A percentile compares a stretch with the other conserved stretches of the same genome.
Conservation (phyloP, 495 filamentous ascomycete species). For the Xylaria palmicola region DNA sequence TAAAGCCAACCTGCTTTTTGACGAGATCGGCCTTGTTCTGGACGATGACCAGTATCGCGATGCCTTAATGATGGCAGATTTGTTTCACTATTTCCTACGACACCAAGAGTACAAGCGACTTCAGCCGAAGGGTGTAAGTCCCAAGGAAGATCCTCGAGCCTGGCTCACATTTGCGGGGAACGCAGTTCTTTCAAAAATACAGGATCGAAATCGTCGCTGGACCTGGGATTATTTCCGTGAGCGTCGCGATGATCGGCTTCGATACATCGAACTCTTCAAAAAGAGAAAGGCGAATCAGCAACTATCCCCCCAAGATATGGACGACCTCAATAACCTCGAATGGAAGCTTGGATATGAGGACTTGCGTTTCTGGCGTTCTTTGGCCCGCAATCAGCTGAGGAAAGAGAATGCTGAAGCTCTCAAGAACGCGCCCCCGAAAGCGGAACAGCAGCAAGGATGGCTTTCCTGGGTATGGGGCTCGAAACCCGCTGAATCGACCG, state of each 20-base stretch:
- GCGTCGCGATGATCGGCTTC: slow-evolving; percentile 81
- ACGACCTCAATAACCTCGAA: slow-evolving; percentile 74
- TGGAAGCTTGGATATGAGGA: slow-evolving; percentile 92
- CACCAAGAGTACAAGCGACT: slow-evolving; percentile 96
- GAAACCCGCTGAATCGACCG: slow-evolving; percentile 54
- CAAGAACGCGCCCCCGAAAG: slow-evolving; percentile 42
- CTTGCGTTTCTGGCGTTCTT: slow-evolving; percentile 91
- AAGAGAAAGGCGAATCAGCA: slow-evolving; percentile 79
- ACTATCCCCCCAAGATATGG: slow-evolving; percentile 63
- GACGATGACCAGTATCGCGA: slow-evolving; percentile 98
- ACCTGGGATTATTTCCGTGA: slow-evolving; percentile 94
- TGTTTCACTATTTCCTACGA: slow-evolving; percentile 97
- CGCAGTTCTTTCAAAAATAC: slow-evolving; percentile 87
- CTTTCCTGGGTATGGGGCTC: slow-evolving; percentile 82
- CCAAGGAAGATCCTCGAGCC: slow-evolving; percentile 86
- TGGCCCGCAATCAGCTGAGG: slow-evolving; percentile 89
- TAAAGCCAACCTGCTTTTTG: slow-evolving; percentile 87
- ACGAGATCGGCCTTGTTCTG: slow-evolving; percentile 92
- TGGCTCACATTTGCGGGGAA: slow-evolving; percentile 90
- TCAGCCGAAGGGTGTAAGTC: slow-evolving; percentile 76
- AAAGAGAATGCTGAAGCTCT: slow-evolving; percentile 86
- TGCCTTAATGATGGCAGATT: slow-evolving; percentile 92
- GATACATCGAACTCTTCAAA: slow-evolving; percentile 94
- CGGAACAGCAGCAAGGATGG: slow-evolving; percentile 73
- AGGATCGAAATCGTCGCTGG: slow-evolving; percentile 85